Base-by-base conservation (phyloP, 1,284 basidiomycete genomes). In the Moesziomyces parantarcticus region DNA sequence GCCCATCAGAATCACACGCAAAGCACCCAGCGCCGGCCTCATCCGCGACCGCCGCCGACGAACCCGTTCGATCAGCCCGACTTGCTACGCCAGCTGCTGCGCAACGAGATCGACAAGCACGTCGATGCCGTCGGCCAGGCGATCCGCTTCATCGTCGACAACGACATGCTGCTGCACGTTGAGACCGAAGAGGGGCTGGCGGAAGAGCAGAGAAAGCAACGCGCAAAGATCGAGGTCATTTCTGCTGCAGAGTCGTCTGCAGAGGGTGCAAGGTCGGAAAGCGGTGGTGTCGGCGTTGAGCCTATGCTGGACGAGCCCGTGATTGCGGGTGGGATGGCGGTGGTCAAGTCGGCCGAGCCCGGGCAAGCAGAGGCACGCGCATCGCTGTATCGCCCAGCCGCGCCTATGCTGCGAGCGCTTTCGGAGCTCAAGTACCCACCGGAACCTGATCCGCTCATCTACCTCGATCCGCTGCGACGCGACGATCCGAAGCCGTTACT, bases 101-200 rank as follows among this genome's bases (percentile, higher is more conserved):
- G 91, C 21, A 92, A 91, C 13, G 95, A 98, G 80, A 94, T 97
- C 50, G 89, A 90, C 26, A 89, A 93, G 78, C 95, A 96, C 0
- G 88, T 97, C 5, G 93, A 92, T 3, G 95, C 97, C 83, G 87
- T 98, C 2, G 93, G 94, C 0, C 96, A 98, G 84, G 92, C 92
- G 3, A 92, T 98, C 77, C 90, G 90, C 34, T 99, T 98, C 84
- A 85, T 98, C 16, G 93, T 93, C 3, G 91, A 93, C 68, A 99
- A 99, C 76, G 90, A 94, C 78, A 95, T 96, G 85, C 86, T 99
- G 16, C 86, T 88, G 47, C 88, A 89, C 48, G 93, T 97, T 1
- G 96, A 98, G 84, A 84, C 91, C 21, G 88, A 88, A 46, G 89
- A 91, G 14, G 96, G 95, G 0, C 89, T 94, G 78, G 91, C 91